Percentiles rank a stretch among this genome's conserved stretches.
Evolutionary conservation across 2,329 filamentous ascomycete species (phyloP).

Genomic region (Fusarium floridanum): DNA sequence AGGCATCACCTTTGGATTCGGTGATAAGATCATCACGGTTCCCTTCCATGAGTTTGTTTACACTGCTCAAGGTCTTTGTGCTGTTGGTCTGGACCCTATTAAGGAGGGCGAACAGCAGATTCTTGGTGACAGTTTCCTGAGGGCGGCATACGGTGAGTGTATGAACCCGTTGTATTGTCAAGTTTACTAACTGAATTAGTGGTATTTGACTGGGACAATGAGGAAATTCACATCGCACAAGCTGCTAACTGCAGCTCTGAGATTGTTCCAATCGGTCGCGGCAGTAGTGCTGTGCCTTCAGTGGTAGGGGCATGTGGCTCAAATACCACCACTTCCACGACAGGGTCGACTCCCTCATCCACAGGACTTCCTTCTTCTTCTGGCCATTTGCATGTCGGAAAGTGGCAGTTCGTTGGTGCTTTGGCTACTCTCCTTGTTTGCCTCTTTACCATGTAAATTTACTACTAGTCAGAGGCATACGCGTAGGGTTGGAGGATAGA

Average conservation of each 20-base stretch:
- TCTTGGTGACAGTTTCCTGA: conserved; percentile 56
- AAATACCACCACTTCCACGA: neutral
- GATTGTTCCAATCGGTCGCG: conserved; percentile 48
- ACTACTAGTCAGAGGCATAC: neutral
- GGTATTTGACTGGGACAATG: conserved; percentile 52
- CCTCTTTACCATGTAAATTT: neutral
- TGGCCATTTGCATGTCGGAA: neutral
- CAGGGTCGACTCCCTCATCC: neutral
- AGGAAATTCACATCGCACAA: conserved; percentile 47
- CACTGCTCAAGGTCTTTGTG: neutral
- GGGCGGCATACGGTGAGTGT: conserved; percentile 48
- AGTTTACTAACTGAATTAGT: conserved; percentile 7
- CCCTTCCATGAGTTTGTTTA: conserved; percentile 12
- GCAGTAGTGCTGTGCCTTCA: conserved; percentile 49
- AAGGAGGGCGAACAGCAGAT: conserved; percentile 45
- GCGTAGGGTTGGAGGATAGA: neutral
- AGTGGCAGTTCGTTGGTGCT: neutral
- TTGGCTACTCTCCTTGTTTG: neutral
- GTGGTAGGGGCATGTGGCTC: conserved; percentile 29
- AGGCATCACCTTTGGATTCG: neutral
- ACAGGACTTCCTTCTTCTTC: neutral
- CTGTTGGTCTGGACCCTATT: neutral
- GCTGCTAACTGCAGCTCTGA: conserved; percentile 47
- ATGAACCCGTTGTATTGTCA: neutral
- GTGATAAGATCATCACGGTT: neutral